Evolutionary conservation across 179 eudicot genomes (phyloP).

Genomic region (Sideroxylon spinosum): DNA sequence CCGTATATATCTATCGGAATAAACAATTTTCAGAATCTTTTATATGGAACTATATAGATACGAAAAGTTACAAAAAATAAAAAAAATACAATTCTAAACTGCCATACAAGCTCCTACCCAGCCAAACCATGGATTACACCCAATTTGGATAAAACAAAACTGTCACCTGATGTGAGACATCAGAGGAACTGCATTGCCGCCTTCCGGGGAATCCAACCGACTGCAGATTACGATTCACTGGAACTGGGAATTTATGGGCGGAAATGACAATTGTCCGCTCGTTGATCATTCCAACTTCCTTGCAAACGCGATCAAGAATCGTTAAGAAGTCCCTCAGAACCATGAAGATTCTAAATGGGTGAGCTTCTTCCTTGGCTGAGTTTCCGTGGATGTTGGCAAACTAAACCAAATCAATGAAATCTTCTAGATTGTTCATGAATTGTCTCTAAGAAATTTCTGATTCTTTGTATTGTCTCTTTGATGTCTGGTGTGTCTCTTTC

Average conservation of each 20-base stretch:
- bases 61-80: constrained; percentile 24
- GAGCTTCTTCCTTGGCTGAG: constrained; percentile 98
- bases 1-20: not conserved
- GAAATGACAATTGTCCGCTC: constrained; percentile 60
- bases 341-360: constrained; percentile 87
- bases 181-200: constrained; percentile 46
- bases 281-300: constrained; percentile 80
- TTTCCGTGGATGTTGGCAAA: constrained; percentile 82
- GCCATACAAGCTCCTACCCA: constrained; percentile 31
- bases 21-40: constrained; percentile 14
- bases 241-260: constrained; percentile 68
- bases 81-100: constrained; percentile 25
- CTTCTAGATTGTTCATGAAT: no score
- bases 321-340: constrained; percentile 82
- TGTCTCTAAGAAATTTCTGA: no score
- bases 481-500: no score
- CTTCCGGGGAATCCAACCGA: constrained; percentile 48
- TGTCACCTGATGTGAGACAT: constrained; percentile 14
- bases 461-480: no score
- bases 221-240: constrained; percentile 62
- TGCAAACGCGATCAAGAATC: constrained; percentile 79
- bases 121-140: constrained; percentile 8
- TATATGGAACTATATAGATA: constrained; percentile 23
- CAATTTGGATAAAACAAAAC: constrained; percentile 6
- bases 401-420: no score